Evolutionary conservation across 176 grass and related monocot genomes (phyloP), one percentile per base, ranked within the genome.

Genomic region (Carex parvula): DNA sequence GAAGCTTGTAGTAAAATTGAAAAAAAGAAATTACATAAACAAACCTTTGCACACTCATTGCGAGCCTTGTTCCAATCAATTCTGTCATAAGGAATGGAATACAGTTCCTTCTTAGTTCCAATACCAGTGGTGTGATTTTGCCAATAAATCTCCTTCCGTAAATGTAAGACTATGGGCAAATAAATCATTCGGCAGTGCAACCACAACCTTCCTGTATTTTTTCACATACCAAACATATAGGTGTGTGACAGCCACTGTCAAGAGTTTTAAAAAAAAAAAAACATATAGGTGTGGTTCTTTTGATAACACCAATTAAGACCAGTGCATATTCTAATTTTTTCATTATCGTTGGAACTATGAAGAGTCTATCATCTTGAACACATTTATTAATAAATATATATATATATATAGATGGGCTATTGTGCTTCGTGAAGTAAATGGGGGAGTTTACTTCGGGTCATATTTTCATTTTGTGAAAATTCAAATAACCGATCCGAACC

Each of bases 151-250:
- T 93, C 87, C 91, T 98, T 59, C 95, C 95, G 37, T 90, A 98
- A 84, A 98, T 88, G 81, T 98, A 94, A 64, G 90, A 94, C 95
- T n/a, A 98, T 98, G 20, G 95, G 95, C 59, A 98, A 75, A 89
- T 98, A 98, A 48, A 98, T 91, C 95, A 94, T 94, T 57, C 95
- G 87, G 41, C 95, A 98, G 67, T 94, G 95, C 70, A 91, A 94
- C 95, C 95, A 98, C 91, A 98, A 94, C 52, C 92, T 85, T 71
- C 95, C 91, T 98, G 75, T 70, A 67, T 84, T 59, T 68, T 83
- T 54, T 1, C 29, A 26, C 50, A 77, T 77, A n/a, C 12, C 41
- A 77, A 77, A 53, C 13, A 21, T 52, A 68, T 67, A 18, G 33
- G 16, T 59, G 56, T 16, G 16, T n/a, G 29, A 29, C 29, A 29